A percentile compares a stretch with the other conserved stretches of the same genome.
These are phyloP conservation scores for Diutina sp. DNA, from an alignment of 1,139 yeast genomes.

Conservation along the genomic window DNA sequence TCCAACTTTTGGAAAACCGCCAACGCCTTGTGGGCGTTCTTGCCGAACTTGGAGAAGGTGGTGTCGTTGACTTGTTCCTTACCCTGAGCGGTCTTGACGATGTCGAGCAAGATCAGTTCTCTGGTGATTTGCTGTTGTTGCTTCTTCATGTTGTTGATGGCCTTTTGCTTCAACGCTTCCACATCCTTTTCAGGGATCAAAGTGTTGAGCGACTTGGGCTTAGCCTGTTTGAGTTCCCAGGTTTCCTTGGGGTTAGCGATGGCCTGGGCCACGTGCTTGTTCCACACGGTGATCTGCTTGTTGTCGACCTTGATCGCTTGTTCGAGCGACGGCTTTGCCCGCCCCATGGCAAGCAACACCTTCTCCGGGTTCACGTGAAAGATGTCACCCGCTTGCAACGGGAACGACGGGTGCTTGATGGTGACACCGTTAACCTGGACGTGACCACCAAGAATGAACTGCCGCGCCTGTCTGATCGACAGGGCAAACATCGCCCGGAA, in stretches of 20 bases:
- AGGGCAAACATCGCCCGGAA: constrained; percentile 92
- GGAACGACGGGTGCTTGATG: constrained; percentile 71
- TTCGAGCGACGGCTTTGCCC: constrained; percentile 62
- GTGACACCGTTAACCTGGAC: constrained; percentile 76
- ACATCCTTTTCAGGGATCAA: constrained; percentile 8
- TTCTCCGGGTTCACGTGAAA: constrained; percentile 79
- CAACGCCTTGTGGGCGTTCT: background rate
- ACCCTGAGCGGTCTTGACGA: constrained; percentile 14
- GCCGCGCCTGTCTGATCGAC: constrained; percentile 88
- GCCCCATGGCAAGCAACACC: constrained; percentile 77
- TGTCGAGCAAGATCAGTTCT: constrained; percentile 30
- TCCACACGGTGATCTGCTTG: constrained; percentile 64
- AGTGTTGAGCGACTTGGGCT: constrained; percentile 27
- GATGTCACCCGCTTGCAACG: constrained; percentile 73
- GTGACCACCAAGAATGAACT: constrained; percentile 69
- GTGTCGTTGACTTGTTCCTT: constrained; percentile 10
- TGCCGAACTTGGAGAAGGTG: constrained; percentile 3
- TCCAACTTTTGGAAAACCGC: background rate
- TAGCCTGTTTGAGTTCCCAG: constrained; percentile 40
- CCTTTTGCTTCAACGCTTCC: constrained; percentile 11
- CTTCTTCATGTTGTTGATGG: constrained; percentile 20
- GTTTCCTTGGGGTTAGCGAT: constrained; percentile 43
- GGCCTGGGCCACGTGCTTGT: constrained; percentile 50
- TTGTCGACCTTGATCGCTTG: constrained; percentile 59
- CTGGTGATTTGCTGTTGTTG: constrained; percentile 31